These are phyloP conservation scores for Chytriomyces sp. DNA, from an alignment of 192 early-diverging fungal species.

Conservation along the genomic window DNA sequence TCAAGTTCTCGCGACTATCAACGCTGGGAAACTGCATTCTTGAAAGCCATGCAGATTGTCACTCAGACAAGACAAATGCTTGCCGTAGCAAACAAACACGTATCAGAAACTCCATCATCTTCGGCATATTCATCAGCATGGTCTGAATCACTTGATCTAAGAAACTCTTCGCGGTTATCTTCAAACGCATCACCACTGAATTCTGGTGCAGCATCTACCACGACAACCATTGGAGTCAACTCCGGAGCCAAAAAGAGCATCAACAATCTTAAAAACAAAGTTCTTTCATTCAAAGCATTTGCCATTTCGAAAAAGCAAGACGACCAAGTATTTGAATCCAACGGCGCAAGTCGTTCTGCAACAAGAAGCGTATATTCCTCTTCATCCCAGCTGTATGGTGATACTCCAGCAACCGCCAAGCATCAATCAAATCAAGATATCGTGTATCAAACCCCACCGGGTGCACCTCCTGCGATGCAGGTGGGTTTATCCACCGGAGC, in stretches of 20 bases:
- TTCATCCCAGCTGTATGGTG: not conserved
- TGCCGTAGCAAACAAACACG: not conserved
- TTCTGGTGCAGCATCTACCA: not conserved
- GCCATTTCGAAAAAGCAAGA: not conserved
- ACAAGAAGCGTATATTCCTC: not conserved
- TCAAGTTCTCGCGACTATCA: constrained; percentile 29
- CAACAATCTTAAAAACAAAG: constrained; percentile 1
- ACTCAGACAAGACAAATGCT: not conserved
- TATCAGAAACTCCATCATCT: not conserved
- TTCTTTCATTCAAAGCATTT: constrained; percentile 10
- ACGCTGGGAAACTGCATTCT: constrained; percentile 31
- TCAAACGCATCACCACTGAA: not conserved
- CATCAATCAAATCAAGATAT: not conserved
- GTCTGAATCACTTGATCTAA: constrained; percentile 1
- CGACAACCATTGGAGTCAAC: not conserved
- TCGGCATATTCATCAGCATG: not conserved
- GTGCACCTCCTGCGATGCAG: not conserved
- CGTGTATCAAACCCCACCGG: not conserved
- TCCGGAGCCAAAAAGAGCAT: not conserved
- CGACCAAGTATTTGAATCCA: not conserved
- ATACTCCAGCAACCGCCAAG: not conserved
- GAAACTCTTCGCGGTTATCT: not conserved
- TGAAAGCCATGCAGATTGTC: constrained; percentile 8
- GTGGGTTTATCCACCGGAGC: too few relatives aligned
- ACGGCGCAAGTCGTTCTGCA: not conserved